Conservation (phyloP, 1,284 basidiomycete species). For the Takashimella koratensis region DNA sequence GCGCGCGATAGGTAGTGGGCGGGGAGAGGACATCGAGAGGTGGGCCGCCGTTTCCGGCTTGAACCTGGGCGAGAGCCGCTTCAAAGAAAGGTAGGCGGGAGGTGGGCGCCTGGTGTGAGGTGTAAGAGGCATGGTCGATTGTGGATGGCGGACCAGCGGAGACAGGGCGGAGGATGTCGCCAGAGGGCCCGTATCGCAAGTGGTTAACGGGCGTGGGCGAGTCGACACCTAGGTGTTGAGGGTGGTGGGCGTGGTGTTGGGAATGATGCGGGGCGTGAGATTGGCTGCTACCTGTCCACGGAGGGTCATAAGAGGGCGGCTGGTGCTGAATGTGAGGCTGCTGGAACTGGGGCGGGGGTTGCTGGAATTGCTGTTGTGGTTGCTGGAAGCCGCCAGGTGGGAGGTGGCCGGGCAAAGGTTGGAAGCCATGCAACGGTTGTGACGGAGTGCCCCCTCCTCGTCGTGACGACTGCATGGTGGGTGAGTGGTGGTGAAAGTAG, state of each 20-base stretch:
- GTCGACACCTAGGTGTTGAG: not conserved
- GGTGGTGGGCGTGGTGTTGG: not conserved
- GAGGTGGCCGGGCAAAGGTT: not conserved
- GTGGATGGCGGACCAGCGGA: not conserved
- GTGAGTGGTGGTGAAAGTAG: not conserved
- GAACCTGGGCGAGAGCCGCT: slow-evolving; percentile 35
- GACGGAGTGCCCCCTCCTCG: not conserved
- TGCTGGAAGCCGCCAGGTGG: not conserved
- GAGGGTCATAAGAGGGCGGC: not conserved
- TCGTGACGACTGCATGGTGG: not conserved
- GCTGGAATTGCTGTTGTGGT: not conserved
- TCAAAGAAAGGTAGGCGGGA: slow-evolving; percentile 36
- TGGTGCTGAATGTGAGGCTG: not conserved
- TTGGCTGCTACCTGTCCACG: not conserved
- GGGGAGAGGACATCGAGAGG: not conserved
- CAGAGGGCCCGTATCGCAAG: not conserved
- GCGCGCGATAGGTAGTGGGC: not conserved
- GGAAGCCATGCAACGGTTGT: not conserved
- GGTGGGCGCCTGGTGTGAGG: not conserved
- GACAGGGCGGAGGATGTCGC: not conserved
- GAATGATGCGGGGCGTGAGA: not conserved
- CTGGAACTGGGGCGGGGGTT: not conserved
- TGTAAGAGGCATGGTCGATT: not conserved
- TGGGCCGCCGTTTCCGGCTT: slow-evolving; percentile 6
- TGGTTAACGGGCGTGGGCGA: not conserved